Conservation (phyloP, 768 basidiomycete genomes). For the Tulasnella sp. region DNA sequence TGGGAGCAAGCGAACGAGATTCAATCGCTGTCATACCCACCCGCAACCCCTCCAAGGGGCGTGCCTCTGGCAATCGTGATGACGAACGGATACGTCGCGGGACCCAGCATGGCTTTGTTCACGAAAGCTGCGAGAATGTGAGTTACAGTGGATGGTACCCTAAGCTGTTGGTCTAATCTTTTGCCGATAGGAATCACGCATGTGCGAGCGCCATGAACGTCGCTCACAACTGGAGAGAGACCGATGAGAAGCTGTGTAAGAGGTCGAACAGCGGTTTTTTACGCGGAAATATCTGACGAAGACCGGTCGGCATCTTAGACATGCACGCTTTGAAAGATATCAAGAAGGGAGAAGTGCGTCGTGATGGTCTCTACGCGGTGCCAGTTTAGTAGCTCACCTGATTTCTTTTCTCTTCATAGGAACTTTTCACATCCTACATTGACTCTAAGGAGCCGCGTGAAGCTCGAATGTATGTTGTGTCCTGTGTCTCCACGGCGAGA, state of each 20-base stretch:
- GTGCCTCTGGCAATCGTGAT: not conserved
- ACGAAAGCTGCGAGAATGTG: slow-evolving; percentile 46
- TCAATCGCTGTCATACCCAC: slow-evolving; percentile 13
- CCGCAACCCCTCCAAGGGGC: not conserved
- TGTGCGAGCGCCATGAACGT: slow-evolving; percentile 57
- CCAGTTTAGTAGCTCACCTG: too few species aligned
- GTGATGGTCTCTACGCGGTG: not conserved
- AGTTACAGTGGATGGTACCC: not conserved
- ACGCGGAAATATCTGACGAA: not conserved
- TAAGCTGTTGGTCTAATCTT: too few species aligned
- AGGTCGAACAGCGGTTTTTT: too few species aligned
- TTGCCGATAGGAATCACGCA: slow-evolving; percentile 53
- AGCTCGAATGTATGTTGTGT: slow-evolving; percentile 36
- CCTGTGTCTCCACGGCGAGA: not conserved
- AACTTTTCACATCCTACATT: slow-evolving; percentile 50
- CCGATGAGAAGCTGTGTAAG: not conserved
- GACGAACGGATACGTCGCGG: not conserved
- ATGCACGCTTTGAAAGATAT: slow-evolving; percentile 50
- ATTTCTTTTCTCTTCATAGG: slow-evolving; percentile 29
- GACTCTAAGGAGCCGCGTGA: slow-evolving; percentile 42
- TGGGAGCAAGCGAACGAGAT: slow-evolving; percentile 25
- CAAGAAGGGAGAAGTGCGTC: slow-evolving; percentile 37
- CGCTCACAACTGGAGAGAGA: slow-evolving; percentile 38
- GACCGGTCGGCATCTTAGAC: slow-evolving; percentile 27
- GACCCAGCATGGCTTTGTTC: slow-evolving; percentile 39